A percentile compares a stretch with the other conserved stretches of the same genome.
Conservation (phyloP, 305 asterid genomes). For the Fraxinus angustifolia region DNA sequence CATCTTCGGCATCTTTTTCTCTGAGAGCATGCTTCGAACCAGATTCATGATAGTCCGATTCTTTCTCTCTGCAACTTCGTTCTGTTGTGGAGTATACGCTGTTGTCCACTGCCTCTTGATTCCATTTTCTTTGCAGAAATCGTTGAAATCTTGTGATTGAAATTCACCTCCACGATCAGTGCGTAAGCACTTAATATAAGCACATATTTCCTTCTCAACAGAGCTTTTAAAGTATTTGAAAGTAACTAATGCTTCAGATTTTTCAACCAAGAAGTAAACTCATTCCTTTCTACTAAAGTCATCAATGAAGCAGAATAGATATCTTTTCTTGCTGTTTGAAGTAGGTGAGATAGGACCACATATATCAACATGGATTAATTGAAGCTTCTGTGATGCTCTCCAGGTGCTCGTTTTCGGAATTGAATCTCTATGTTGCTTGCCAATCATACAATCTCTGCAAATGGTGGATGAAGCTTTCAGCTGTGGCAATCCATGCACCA, state of each 20-base stretch:
- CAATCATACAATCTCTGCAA: too few species aligned
- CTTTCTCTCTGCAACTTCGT: not conserved
- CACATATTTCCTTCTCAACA: not conserved
- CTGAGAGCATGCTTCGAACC: not conserved
- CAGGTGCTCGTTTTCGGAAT: too few species aligned
- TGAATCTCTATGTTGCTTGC: too few species aligned
- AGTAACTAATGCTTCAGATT: not conserved
- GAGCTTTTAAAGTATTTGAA: not conserved
- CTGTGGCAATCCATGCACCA: too few species aligned
- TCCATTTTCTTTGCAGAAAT: too few species aligned
- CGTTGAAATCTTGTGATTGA: not conserved
- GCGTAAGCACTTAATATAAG: not conserved
- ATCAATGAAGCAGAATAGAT: not conserved
- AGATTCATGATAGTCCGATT: not conserved
- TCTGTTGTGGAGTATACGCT: not conserved
- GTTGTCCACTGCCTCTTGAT: too few species aligned
- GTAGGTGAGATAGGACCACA: too few species aligned
- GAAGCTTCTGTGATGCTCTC: too few species aligned
- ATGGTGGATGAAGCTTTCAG: too few species aligned
- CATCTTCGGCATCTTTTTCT: not conserved
- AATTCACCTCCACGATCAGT: not conserved
- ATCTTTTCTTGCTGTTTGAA: too few species aligned
- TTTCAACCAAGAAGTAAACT: not conserved
- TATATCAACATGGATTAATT: too few species aligned
- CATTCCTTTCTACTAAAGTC: not conserved